phyloP scores from a whole-genome alignment of 1,284 basidiomycete species.

The Paramarasmius palmivorus region DNA sequence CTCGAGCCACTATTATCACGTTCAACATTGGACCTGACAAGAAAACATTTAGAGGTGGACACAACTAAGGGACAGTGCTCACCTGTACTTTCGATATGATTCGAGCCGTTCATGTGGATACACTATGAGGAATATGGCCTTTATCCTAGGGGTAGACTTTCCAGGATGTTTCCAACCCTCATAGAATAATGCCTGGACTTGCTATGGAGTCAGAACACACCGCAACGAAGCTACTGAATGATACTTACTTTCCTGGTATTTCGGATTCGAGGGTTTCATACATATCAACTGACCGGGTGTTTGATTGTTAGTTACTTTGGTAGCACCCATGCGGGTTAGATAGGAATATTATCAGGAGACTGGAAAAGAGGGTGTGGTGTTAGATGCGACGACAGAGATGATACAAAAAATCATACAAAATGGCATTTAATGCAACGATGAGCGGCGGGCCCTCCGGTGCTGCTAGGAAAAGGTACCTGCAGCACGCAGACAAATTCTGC shows the following conservation, averaged over 20 bases:
- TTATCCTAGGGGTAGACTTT: slow-evolving; percentile 50
- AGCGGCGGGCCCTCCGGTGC: no score
- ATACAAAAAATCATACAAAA: not conserved
- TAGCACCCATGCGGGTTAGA: not conserved
- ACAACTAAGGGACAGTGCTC: slow-evolving; percentile 13
- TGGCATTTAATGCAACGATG: not conserved
- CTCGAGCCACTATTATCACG: slow-evolving; percentile 14
- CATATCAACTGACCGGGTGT: slow-evolving; percentile 14
- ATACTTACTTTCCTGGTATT: slow-evolving; percentile 18
- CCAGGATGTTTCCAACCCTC: slow-evolving; percentile 59
- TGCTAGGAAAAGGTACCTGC: no score
- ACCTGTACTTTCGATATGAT: slow-evolving; percentile 54
- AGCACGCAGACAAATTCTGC: no score
- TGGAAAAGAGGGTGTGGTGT: not conserved
- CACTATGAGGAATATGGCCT: slow-evolving; percentile 52
- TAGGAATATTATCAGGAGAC: not conserved
- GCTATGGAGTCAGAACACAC: not conserved
- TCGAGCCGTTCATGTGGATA: slow-evolving; percentile 43
- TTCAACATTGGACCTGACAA: slow-evolving; percentile 28
- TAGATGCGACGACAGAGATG: not conserved
- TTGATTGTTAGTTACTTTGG: slow-evolving; percentile 1
- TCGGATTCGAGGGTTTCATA: slow-evolving; percentile 18
- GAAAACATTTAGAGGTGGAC: not conserved
- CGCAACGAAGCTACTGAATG: no score
- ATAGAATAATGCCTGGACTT: slow-evolving; percentile 52